Evolutionary conservation across 2,329 filamentous ascomycete genomes (phyloP).

Genomic region (Allantophomopsis cytisporea): DNA sequence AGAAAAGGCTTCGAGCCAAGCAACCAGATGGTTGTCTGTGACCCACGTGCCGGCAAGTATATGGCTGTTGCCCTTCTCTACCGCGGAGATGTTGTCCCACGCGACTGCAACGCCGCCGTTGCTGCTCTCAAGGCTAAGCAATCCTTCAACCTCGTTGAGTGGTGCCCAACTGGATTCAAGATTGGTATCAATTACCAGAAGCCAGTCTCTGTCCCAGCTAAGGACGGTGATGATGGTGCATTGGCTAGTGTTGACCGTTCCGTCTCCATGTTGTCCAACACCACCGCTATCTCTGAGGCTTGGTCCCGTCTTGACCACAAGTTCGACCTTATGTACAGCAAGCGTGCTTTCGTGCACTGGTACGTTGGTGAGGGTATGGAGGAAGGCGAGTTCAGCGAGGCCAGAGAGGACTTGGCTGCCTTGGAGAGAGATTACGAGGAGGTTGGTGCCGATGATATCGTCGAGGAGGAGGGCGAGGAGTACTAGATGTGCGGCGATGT

Average conservation of each 20-base stretch:
- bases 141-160: conserved; percentile 53
- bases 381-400: conserved; percentile 54
- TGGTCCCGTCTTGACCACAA: conserved; percentile 53
- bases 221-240: conserved; percentile 24
- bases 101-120: conserved; percentile 44
- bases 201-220: conserved; percentile 33
- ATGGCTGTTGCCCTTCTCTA: conserved; percentile 56
- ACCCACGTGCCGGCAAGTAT: conserved; percentile 53
- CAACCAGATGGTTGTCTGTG: conserved; percentile 59
- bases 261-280: conserved; percentile 53
- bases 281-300: conserved; percentile 51
- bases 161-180: conserved; percentile 59
- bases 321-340: conserved; percentile 58
- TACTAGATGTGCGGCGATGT: conserved; percentile 10
- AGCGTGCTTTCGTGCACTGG: conserved; percentile 60
- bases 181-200: conserved; percentile 55
- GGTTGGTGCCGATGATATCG: conserved; percentile 40
- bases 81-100: conserved; percentile 51
- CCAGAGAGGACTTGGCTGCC: conserved; percentile 51
- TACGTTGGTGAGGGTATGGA: conserved; percentile 61
- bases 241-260: conserved; percentile 37
- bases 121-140: conserved; percentile 48
- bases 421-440: conserved; percentile 54
- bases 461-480: conserved; percentile 30
- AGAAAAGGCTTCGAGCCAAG: conserved; percentile 45